These are phyloP conservation scores for Microsporum canis DNA, from an alignment of 2,329 filamentous ascomycete genomes.

Conservation along the genomic window DNA sequence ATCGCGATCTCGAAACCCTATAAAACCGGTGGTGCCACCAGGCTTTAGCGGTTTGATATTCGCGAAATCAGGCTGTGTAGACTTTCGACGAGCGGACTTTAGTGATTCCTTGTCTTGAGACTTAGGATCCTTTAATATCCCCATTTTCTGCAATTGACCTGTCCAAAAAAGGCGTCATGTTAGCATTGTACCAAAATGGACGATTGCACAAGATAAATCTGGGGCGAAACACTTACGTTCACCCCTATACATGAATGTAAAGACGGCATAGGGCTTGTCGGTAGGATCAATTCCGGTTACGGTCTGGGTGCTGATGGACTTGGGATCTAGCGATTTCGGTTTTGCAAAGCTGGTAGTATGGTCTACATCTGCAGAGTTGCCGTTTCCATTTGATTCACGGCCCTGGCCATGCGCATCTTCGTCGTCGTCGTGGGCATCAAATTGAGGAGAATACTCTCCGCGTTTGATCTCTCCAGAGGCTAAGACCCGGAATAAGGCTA, in stretches of 20 bases:
- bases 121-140: conserved; percentile 63
- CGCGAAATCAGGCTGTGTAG: conserved; percentile 72
- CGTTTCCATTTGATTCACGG: conserved; percentile 26
- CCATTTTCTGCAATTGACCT: conserved; percentile 97
- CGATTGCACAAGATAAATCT: background rate
- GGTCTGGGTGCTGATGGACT: conserved; percentile 95
- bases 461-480: conserved; percentile 96
- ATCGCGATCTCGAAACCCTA: conserved; percentile 67
- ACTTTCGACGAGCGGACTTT: conserved; percentile 61
- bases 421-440: conserved; percentile 91
- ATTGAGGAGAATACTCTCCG: conserved; percentile 95
- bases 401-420: conserved; percentile 48
- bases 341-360: conserved; percentile 97
- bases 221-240: conserved; percentile 55
- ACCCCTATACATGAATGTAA: conserved; percentile 95
- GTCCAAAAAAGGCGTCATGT: conserved; percentile 4
- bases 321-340: conserved; percentile 88
- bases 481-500: conserved; percentile 87
- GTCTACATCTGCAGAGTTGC: conserved; percentile 70
- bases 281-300: conserved; percentile 97
- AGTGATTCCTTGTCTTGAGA: conserved; percentile 48
- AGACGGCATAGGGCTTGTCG: conserved; percentile 90
- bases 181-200: background rate
- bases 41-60: conserved; percentile 74
- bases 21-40: conserved; percentile 80